Evolutionary conservation across 2,329 filamentous ascomycete species (phyloP), one percentile per base, ranked within the genome.

Genomic region (Trichoderma semiorbis): DNA sequence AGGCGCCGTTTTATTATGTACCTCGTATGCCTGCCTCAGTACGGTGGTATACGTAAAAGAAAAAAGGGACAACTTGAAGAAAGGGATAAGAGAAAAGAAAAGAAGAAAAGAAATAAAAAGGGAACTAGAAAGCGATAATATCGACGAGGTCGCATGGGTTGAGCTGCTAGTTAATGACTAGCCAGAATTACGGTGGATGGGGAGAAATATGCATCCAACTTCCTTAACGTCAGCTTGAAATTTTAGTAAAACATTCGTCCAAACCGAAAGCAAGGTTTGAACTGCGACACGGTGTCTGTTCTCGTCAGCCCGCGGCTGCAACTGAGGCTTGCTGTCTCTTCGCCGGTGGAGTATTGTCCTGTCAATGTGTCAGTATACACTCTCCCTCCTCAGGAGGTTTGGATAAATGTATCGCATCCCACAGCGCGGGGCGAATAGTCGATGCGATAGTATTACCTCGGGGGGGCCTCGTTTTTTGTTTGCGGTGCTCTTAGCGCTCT

Each of bases 381-480:
- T 63, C 34, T 69, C 69, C 72, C 60, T 32, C 30, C 24, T 34
- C 28, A 32, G 34, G 70, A 55, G 65, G 21, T 28, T 28, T 18
- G 18, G n/a, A 24, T 26, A 55, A 43, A 53, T 18, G 53, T 47
- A 61, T 60, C 34, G 39, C 43, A 73, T 73, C 72, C 32, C 70
- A 43, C 63, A 66, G 68, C 72, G 63, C 67, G 72, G 36, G 26
- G 70, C 67, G 28, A 53, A 64, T 21, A 58, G 72, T 73, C 74
- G 74, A 72, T 73, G 70, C 75, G 73, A 73, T 70, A 77, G 72
- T 73, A 76, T 77, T 82, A 85, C 83, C 80, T 86, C 83, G 74
- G 85, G 77, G 72, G 85, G 82, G 72, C 80, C 82, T 69, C 86
- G 85, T 78, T 87, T 88, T 79, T 85, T 87, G 71, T 79, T 79